Evolutionary conservation across 2,329 filamentous ascomycete genomes (phyloP).

Genomic region (Diaporthe caulivora): DNA sequence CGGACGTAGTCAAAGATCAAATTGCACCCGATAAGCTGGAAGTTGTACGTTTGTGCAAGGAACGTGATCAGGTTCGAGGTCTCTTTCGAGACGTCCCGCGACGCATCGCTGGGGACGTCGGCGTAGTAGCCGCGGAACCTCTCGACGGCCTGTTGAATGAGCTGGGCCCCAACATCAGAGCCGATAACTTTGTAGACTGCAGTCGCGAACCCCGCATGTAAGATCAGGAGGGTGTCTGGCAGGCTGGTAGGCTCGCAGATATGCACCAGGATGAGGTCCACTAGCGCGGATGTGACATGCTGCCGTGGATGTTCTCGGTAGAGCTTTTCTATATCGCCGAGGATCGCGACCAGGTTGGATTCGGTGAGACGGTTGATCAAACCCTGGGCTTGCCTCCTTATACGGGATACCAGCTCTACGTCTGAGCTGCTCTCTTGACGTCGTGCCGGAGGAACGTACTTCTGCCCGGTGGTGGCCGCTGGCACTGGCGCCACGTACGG

Average conservation of each 20-base stretch:
- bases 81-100: slow-evolving; percentile 63
- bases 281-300: slow-evolving; percentile 84
- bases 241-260: slow-evolving; percentile 83
- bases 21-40: slow-evolving; percentile 85
- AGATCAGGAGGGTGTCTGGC: slow-evolving; percentile 89
- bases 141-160: slow-evolving; percentile 82
- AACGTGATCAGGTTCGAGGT: slow-evolving; percentile 84
- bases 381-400: slow-evolving; percentile 87
- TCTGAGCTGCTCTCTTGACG: slow-evolving; percentile 74
- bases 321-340: slow-evolving; percentile 84
- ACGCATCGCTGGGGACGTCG: slow-evolving; percentile 49
- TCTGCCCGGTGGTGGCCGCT: slow-evolving; percentile 67
- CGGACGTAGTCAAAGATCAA: slow-evolving; percentile 94
- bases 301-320: slow-evolving; percentile 90
- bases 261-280: slow-evolving; percentile 82
- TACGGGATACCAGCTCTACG: slow-evolving; percentile 73
- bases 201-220: slow-evolving; percentile 90
- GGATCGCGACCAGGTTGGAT: slow-evolving; percentile 86
- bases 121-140: slow-evolving; percentile 78
- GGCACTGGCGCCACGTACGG: slow-evolving; percentile 83
- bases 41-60: slow-evolving; percentile 89
- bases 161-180: slow-evolving; percentile 88
- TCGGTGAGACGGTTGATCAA: slow-evolving; percentile 94
- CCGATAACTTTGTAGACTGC: slow-evolving; percentile 90
- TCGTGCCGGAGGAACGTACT: slow-evolving; percentile 88